These are phyloP conservation scores for Canavalia ensiformis DNA, from an alignment of 306 rosid species.

Conservation along the genomic window DNA sequence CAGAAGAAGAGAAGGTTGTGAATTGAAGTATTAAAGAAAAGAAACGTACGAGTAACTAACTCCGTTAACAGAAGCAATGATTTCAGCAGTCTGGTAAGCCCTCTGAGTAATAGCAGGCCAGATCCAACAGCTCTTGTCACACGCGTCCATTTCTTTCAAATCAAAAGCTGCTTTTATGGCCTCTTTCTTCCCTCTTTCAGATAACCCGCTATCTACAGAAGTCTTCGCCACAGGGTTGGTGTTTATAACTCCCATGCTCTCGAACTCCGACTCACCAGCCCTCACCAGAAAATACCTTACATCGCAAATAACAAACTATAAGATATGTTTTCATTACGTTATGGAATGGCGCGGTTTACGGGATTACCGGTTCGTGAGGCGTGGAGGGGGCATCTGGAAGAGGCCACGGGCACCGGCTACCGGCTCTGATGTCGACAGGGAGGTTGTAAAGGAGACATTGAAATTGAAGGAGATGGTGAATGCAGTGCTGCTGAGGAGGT, in stretches of 20 bases:
- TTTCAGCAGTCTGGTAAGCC: constrained; percentile 96
- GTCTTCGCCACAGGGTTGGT: constrained; percentile 93
- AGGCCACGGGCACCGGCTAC: constrained; percentile 63
- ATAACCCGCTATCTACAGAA: constrained; percentile 84
- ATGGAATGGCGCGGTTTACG: not conserved
- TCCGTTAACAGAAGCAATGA: constrained; percentile 82
- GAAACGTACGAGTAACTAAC: constrained; percentile 79
- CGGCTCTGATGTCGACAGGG: constrained; percentile 35
- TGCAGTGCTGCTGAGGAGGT: constrained; percentile 50
- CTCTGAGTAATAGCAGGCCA: constrained; percentile 99
- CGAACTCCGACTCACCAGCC: constrained; percentile 92
- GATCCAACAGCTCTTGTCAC: constrained; percentile 89
- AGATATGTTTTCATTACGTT: no score
- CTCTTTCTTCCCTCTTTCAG: constrained; percentile 85
- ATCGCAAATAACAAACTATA: not conserved
- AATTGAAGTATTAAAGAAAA: not conserved
- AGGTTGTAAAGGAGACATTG: constrained; percentile 37
- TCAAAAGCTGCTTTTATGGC: constrained; percentile 72
- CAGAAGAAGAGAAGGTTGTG: not conserved
- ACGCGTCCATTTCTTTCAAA: constrained; percentile 83
- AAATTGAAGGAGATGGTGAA: constrained; percentile 56
- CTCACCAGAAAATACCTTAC: constrained; percentile 89
- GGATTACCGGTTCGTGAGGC: constrained; percentile 61
- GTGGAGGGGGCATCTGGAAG: constrained; percentile 68
- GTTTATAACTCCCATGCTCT: constrained; percentile 83